Conservation (phyloP, 2,329 filamentous ascomycete species). For the Penicillium sp. region DNA sequence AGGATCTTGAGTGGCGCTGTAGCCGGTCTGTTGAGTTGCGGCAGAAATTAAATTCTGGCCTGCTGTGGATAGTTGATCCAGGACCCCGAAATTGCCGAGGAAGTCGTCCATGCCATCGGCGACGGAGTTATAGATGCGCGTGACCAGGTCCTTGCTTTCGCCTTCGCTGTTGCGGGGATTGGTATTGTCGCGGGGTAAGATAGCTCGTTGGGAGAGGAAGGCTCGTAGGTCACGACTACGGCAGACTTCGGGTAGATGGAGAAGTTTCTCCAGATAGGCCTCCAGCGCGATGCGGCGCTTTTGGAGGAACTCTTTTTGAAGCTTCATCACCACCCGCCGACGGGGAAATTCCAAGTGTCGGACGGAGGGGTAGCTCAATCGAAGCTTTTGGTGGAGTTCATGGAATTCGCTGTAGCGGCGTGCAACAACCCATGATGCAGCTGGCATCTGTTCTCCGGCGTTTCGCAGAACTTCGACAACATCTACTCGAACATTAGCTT, state of each 20-base stretch:
- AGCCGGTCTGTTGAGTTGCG: slow-evolving; percentile 53
- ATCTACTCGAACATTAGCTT: slow-evolving; percentile 47
- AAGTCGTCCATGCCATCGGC: slow-evolving; percentile 98
- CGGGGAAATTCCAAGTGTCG: slow-evolving; percentile 88
- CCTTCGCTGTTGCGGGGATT: slow-evolving; percentile 55
- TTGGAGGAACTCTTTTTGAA: slow-evolving; percentile 92
- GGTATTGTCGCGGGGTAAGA: slow-evolving; percentile 64
- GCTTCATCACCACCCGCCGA: slow-evolving; percentile 89
- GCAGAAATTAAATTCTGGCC: slow-evolving; percentile 74
- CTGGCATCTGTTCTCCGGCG: slow-evolving; percentile 92
- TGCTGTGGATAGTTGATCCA: slow-evolving; percentile 89
- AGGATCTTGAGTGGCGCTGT: slow-evolving; percentile 44
- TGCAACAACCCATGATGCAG: slow-evolving; percentile 91
- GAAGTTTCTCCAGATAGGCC: slow-evolving; percentile 75
- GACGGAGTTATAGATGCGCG: slow-evolving; percentile 91
- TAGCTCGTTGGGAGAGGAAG: slow-evolving; percentile 84
- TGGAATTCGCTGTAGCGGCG: slow-evolving; percentile 96
- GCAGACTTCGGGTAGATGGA: slow-evolving; percentile 88
- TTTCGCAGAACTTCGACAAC: slow-evolving; percentile 87
- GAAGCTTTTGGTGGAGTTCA: slow-evolving; percentile 85
- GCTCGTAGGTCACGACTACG: slow-evolving; percentile 87
- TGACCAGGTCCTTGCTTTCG: slow-evolving; percentile 78
- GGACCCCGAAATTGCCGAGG: slow-evolving; percentile 87
- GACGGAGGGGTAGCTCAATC: slow-evolving; percentile 81
- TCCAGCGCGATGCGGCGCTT: slow-evolving; percentile 83